Percentiles rank a stretch among this genome's conserved stretches.
Evolutionary conservation across 2,329 filamentous ascomycete genomes (phyloP).

Genomic region (Botrytis fabae): DNA sequence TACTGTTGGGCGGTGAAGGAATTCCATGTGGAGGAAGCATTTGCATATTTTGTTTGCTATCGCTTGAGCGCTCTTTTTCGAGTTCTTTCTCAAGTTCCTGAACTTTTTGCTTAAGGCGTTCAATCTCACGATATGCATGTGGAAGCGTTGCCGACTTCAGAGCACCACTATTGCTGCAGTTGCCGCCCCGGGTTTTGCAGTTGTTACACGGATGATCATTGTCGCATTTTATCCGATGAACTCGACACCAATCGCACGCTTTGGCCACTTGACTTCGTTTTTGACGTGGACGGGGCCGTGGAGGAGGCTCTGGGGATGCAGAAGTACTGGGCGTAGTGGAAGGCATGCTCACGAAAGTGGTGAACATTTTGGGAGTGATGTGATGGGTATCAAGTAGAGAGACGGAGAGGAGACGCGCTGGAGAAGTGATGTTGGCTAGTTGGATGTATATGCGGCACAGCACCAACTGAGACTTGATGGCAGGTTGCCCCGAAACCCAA

Average conservation of each 20-base stretch:
- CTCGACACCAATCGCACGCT: slow-evolving; percentile 46
- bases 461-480: not conserved
- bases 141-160: slow-evolving; percentile 40
- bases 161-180: slow-evolving; percentile 42
- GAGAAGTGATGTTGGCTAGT: not conserved
- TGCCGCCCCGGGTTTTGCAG: slow-evolving; percentile 42
- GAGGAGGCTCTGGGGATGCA: slow-evolving; percentile 19
- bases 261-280: slow-evolving; percentile 39
- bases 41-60: slow-evolving; percentile 15
- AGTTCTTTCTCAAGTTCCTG: slow-evolving; percentile 41
- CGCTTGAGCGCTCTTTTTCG: slow-evolving; percentile 16
- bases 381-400: slow-evolving; percentile 1
- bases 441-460: slow-evolving; percentile 4
- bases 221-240: slow-evolving; percentile 47
- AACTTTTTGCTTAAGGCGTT: slow-evolving; percentile 41
- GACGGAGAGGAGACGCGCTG: not conserved
- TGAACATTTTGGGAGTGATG: slow-evolving; percentile 11
- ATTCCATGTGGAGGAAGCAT: slow-evolving; percentile 27
- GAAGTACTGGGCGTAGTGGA: slow-evolving; percentile 17
- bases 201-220: slow-evolving; percentile 45
- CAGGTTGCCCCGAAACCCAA: not conserved
- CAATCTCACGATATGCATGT: slow-evolving; percentile 42
- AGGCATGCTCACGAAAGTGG: slow-evolving; percentile 24
- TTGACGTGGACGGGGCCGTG: slow-evolving; percentile 21
- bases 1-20: slow-evolving; percentile 22